Evolutionary conservation across 306 rosid species (phyloP), one percentile per base, ranked within the genome.

Genomic region (Prinsepia uniflora): DNA sequence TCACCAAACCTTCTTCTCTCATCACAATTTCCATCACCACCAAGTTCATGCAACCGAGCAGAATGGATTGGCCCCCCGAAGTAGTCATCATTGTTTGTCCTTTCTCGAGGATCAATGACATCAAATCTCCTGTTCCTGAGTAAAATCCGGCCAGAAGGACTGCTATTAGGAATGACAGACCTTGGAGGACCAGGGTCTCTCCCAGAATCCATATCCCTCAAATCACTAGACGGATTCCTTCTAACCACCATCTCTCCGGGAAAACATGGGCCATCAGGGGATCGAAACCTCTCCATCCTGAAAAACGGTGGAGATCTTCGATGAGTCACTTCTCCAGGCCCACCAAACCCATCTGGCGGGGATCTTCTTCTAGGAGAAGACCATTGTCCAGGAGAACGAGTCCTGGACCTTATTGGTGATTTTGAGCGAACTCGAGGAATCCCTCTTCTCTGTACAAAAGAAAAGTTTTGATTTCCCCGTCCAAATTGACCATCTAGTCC

Each of bases 361-460:
- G 93, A 84, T 75, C 97, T 89, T 67, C 93, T 84, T 71, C 89
- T 84, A 18, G 96, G 96, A 62, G 96, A 83, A 41, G 87, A 62
- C 98, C 97, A 90, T 19, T 59, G 85, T 44, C 84, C 85, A 24
- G 97, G 96, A 50, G 98, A 88, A 60, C 96, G 97, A 76, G 87
- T 81, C 72, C 96, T 78, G 5, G 96, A 81, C 75, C 87, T 82
- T 68, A 89, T 80, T 19, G 97, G 97, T 2, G 96, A 94, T 80
- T 84, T 91, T 1, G 96, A 87, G 46, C 79, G 90, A 56, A 85
- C 75, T 67, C 78, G 84, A 8, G 87, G 84, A 78, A 63, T 67
- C 24, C 84, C 84, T 74, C 90, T 85, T 78, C 91, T 81, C 76
- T 83, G 97, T 47, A 85, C 77, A 61, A 90, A 77, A 73, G 92